These are phyloP conservation scores for Candida jianshihensis DNA, from an alignment of 805 yeast species.

Conservation along the genomic window DNA sequence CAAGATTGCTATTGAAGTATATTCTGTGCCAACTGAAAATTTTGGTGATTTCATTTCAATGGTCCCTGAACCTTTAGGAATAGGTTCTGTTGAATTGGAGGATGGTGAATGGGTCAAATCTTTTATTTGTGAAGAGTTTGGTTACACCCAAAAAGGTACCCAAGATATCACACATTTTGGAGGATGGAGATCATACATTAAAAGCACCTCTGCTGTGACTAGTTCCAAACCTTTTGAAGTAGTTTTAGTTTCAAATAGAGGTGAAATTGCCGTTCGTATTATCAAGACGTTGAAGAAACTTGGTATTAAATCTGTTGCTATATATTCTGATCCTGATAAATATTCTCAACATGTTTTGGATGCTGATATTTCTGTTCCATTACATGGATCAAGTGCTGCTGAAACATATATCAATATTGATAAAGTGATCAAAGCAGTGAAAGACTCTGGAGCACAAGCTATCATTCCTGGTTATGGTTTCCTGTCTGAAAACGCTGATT, in stretches of 20 bases:
- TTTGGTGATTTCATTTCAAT: constrained; percentile 80
- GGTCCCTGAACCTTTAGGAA: constrained; percentile 94
- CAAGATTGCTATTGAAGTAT: constrained; percentile 69
- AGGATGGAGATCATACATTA: constrained; percentile 73
- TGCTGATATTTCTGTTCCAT: constrained; percentile 77
- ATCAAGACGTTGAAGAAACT: constrained; percentile 80
- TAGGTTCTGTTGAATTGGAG: constrained; percentile 82
- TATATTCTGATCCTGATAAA: constrained; percentile 85
- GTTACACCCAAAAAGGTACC: constrained; percentile 67
- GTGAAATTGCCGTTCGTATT: constrained; percentile 95
- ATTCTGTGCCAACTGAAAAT: constrained; percentile 67
- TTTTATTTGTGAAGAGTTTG: constrained; percentile 88
- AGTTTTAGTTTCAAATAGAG: constrained; percentile 94
- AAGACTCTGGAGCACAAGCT: constrained; percentile 81
- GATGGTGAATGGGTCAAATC: constrained; percentile 85
- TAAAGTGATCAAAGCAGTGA: constrained; percentile 81
- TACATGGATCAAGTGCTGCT: constrained; percentile 79
- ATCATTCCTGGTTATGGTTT: constrained; percentile 98
- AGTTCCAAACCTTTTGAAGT: constrained; percentile 60
- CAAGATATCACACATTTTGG: constrained; percentile 80
- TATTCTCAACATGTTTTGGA: constrained; percentile 79
- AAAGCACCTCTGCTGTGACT: constrained; percentile 24
- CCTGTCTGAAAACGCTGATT: constrained; percentile 92
- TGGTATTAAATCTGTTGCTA: constrained; percentile 74
- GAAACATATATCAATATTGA: constrained; percentile 85